Evolutionary conservation across 164 flowering plant species (phyloP).

Genomic region (Vitis riparia): DNA sequence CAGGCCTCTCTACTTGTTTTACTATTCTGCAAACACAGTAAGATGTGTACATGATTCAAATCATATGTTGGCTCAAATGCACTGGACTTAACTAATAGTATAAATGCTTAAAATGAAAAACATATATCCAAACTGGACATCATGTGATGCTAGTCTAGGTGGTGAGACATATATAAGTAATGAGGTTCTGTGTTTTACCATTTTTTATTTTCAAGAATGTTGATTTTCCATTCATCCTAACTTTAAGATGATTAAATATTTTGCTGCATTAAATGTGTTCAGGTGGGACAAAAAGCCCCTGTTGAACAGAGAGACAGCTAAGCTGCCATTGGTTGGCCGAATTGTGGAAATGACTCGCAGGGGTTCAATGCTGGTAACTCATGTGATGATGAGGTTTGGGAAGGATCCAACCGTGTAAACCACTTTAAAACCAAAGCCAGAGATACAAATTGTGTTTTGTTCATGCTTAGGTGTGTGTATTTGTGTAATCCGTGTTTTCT

Average conservation of each 20-base stretch:
- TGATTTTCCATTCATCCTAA: neutral
- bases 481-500: neutral
- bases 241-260: neutral
- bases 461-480: neutral
- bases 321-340: conserved; percentile 60
- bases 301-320: conserved; percentile 63
- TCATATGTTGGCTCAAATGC: too few species aligned
- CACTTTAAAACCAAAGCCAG: neutral
- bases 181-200: neutral
- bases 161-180: too few species aligned
- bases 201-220: neutral
- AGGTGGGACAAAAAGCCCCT: conserved; percentile 95
- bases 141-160: too few species aligned
- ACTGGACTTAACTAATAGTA: too few species aligned
- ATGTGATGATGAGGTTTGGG: conserved; percentile 82
- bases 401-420: conserved; percentile 57
- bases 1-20: too few species aligned
- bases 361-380: conserved; percentile 74
- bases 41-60: too few species aligned
- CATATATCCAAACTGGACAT: too few species aligned
- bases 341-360: conserved; percentile 51
- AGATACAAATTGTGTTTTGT: neutral
- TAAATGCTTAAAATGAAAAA: too few species aligned
- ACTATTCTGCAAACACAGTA: too few species aligned
- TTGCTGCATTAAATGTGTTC: conserved; percentile 3